Conservation (phyloP, 495 filamentous ascomycete species). For the Talaromyces nanjingensis region DNA sequence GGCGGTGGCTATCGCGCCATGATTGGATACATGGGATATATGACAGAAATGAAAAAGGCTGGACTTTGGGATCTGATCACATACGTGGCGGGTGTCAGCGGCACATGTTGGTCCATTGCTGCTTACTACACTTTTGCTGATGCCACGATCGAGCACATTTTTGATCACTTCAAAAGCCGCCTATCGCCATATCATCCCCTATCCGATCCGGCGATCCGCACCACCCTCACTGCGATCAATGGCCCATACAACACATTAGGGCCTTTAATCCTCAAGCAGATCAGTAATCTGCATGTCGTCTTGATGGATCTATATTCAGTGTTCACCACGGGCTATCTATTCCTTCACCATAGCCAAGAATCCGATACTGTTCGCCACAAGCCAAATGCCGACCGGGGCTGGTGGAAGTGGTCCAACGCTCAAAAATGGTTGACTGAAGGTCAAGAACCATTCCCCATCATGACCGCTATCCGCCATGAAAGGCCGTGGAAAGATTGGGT, state of each 20-base stretch:
- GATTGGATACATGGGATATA: constrained; percentile 7
- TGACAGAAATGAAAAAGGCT: constrained; percentile 8
- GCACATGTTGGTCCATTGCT: constrained; percentile 8
- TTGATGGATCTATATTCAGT: constrained; percentile 10
- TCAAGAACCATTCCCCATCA: constrained; percentile 5
- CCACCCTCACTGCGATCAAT: constrained; percentile 5
- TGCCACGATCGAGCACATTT: constrained; percentile 1
- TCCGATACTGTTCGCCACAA: not conserved
- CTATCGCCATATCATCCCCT: constrained; percentile 8
- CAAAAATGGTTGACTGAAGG: constrained; percentile 1
- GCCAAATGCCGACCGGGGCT: constrained; percentile 1
- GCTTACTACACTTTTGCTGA: constrained; percentile 10
- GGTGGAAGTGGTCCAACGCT: constrained; percentile 9
- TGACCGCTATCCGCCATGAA: constrained; percentile 10
- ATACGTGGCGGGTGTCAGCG: constrained; percentile 57
- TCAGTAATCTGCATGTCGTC: constrained; percentile 8
- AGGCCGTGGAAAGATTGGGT: constrained; percentile 11
- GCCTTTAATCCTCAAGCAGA: constrained; percentile 8
- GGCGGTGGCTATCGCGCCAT: constrained; percentile 9
- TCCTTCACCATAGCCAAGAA: constrained; percentile 9
- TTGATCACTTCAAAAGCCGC: constrained; percentile 4
- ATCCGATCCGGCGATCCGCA: constrained; percentile 8
- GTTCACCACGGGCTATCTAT: constrained; percentile 9
- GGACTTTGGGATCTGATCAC: constrained; percentile 59
- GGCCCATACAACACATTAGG: constrained; percentile 6